A percentile compares a stretch with the other conserved stretches of the same genome.
These are phyloP conservation scores for Eutreptiella sp. DNA, from an alignment of 208 protist species.

Conservation along the genomic window DNA sequence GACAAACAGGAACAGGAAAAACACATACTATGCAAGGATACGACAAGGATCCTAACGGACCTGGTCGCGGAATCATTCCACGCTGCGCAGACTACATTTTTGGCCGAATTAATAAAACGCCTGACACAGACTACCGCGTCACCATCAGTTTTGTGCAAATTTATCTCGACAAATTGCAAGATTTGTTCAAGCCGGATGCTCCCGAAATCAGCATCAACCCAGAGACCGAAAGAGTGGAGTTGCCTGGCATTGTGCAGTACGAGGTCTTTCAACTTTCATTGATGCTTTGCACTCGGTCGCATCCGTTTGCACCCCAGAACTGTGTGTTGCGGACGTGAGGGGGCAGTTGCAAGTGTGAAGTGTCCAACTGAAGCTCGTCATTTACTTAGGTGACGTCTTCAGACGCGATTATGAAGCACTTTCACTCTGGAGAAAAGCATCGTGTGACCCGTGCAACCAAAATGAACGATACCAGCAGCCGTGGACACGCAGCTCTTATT, in stretches of 20 bases:
- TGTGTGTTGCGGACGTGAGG: too few species aligned
- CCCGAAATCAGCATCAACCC: constrained; percentile 11
- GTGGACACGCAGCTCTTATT: constrained; percentile 11
- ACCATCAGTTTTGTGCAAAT: constrained; percentile 26
- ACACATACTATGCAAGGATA: constrained; percentile 26
- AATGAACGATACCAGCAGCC: constrained; percentile 24
- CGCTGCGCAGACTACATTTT: constrained; percentile 28
- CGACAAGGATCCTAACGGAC: constrained; percentile 12
- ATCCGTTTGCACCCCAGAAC: too few species aligned
- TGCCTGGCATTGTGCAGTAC: background rate
- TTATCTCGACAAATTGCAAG: constrained; percentile 31
- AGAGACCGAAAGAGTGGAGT: constrained; percentile 11
- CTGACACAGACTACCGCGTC: constrained; percentile 22
- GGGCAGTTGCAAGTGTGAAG: too few species aligned
- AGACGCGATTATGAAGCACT: constrained; percentile 32
- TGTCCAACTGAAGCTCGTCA: too few species aligned
- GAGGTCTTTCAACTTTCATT: constrained; percentile 30
- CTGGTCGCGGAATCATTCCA: constrained; percentile 38
- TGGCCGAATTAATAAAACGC: constrained; percentile 2
- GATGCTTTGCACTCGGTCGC: constrained; percentile 74
- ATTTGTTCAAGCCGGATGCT: constrained; percentile 17
- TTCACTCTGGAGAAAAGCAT: constrained; percentile 37
- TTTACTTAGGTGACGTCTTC: constrained; percentile 17
- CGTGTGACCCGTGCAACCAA: constrained; percentile 28
- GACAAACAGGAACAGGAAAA: constrained; percentile 33